Evolutionary conservation across 2,329 filamentous ascomycete species (phyloP).

Genomic region (Fusarium sp.): DNA sequence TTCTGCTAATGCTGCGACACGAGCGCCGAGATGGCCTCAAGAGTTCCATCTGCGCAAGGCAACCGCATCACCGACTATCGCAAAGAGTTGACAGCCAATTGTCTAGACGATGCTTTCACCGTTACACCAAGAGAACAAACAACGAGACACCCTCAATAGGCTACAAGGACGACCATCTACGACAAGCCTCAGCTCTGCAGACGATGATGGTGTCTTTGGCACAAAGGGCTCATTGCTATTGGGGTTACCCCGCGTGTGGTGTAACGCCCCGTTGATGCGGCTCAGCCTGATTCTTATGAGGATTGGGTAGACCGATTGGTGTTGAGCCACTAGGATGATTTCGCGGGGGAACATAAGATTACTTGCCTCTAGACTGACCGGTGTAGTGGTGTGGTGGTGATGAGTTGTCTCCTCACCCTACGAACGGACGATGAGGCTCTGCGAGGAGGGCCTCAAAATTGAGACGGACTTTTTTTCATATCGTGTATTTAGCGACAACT

Average conservation of each 20-base stretch:
- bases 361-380: slow-evolving; percentile 28
- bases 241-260: slow-evolving; percentile 47
- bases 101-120: slow-evolving; percentile 24
- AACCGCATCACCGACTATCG: slow-evolving; percentile 15
- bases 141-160: slow-evolving; percentile 1
- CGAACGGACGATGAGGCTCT: slow-evolving; percentile 43
- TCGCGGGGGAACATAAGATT: slow-evolving; percentile 30
- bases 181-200: slow-evolving; percentile 23
- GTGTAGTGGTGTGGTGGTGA: slow-evolving; percentile 44
- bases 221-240: slow-evolving; percentile 28
- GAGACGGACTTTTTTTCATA: neutral
- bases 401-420: slow-evolving; percentile 44
- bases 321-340: slow-evolving; percentile 27
- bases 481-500: slow-evolving; percentile 24
- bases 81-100: slow-evolving; percentile 33
- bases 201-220: slow-evolving; percentile 16
- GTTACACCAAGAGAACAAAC: slow-evolving; percentile 11
- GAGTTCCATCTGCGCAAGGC: slow-evolving; percentile 22
- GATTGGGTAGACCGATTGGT: slow-evolving; percentile 32
- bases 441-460: slow-evolving; percentile 31
- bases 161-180: neutral
- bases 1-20: slow-evolving; percentile 1
- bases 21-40: slow-evolving; percentile 29
- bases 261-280: slow-evolving; percentile 31
- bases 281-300: slow-evolving; percentile 40